phyloP scores from a whole-genome alignment of 306 rosid genomes.

The Vigna angularis region DNA sequence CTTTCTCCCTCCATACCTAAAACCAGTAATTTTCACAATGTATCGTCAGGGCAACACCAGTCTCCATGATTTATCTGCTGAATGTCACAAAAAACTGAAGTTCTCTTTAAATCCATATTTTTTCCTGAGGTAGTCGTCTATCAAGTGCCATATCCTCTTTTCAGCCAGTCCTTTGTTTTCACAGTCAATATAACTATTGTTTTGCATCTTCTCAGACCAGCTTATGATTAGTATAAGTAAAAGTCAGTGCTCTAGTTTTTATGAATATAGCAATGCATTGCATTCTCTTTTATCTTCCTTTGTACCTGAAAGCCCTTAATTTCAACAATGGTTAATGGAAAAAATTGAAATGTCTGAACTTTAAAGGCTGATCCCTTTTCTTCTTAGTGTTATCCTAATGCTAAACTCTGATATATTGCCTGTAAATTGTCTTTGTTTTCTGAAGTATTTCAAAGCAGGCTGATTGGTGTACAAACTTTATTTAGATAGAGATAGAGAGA shows the following conservation, averaged over 20 bases:
- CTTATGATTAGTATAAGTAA: neutral
- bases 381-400: slow-evolving; percentile 1
- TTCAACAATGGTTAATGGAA: slow-evolving; percentile 13
- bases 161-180: too few species aligned
- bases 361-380: neutral
- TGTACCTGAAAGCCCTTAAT: neutral
- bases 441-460: slow-evolving; percentile 24
- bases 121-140: too few species aligned
- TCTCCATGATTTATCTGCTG: too few species aligned
- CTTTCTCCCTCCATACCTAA: too few species aligned
- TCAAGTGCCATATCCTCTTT: too few species aligned
- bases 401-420: neutral
- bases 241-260: neutral
- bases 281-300: neutral
- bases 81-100: too few species aligned
- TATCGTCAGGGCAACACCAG: too few species aligned
- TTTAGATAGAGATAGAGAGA: neutral
- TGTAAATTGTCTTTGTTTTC: slow-evolving; percentile 30
- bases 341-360: slow-evolving; percentile 11
- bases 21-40: too few species aligned
- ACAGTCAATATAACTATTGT: too few species aligned
- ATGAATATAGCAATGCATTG: neutral
- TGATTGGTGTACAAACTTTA: slow-evolving; percentile 12
- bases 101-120: too few species aligned
- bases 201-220: too few species aligned